Evolutionary conservation across 1,284 basidiomycete species (phyloP), one percentile per base, ranked within the genome.

Genomic region (Vanrija pseudolonga): DNA sequence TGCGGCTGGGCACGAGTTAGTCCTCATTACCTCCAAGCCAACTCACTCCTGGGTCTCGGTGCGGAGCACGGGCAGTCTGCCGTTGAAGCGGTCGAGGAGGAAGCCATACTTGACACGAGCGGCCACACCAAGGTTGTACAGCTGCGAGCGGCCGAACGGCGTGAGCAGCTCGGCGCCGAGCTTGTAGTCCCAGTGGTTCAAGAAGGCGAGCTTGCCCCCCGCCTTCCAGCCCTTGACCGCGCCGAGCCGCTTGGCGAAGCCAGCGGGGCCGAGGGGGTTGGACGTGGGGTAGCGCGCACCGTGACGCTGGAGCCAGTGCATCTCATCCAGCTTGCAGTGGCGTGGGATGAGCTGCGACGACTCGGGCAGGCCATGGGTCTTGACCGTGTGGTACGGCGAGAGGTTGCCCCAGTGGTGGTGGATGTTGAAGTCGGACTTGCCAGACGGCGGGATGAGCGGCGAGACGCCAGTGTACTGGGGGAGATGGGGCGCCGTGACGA

Each of bases 401-500:
- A 79, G 67, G 55, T 77, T 76, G 24, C 79, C 79, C 77, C 78
- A 79, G 49, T 77, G 66, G 54, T 74, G 68, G 48, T 77, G 69
- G 52, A 79, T 70, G 51, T 74, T 68, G 61, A 78, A 78, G 1
- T 41, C 47, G 7, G 55, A 41, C 26, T 53, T 58, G n/a, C 62
- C 57, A 2, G 60, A 56, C 2, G 71, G 70, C 0, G 67, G 69
- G 18, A 89, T 78, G 40, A 91, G 81, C 44, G 86, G 81, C 1
- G 85, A 80, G 15, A 85, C 83, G 12, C 83, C 85, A 1, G 84
- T 84, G 60, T 90, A 86, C 14, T 86, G 69, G 9, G 89, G 89
- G 57, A 88, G 86, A 7, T 81, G 77, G 6, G 89, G 87, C 0
- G 88, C 90, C 1, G 90, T 92, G 5, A 80, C 82, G 18, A 92